phyloP scores from a whole-genome alignment of 768 basidiomycete species.

The Boletales sp. region DNA sequence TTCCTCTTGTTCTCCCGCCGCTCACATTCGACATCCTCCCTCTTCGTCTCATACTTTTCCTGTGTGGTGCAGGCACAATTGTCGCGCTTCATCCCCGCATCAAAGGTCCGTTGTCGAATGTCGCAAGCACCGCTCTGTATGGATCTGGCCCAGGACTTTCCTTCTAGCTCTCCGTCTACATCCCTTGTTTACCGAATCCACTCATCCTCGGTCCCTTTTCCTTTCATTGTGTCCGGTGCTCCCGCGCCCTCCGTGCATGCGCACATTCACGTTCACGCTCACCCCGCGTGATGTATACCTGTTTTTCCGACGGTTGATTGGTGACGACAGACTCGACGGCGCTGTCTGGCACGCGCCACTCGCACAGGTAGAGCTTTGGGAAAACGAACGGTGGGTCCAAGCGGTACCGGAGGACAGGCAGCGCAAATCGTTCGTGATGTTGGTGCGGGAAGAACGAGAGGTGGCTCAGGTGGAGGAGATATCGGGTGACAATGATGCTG shows the following conservation, averaged over 20 bases:
- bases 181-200: neutral
- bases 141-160: constrained; percentile 17
- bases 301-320: constrained; percentile 40
- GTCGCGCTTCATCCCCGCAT: constrained; percentile 10
- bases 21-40: constrained; percentile 42
- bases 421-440: constrained; percentile 1
- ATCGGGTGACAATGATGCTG: too few species aligned
- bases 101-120: neutral
- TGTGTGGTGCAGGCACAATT: constrained; percentile 16
- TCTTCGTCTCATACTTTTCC: constrained; percentile 42
- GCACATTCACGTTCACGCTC: constrained; percentile 13
- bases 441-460: constrained; percentile 3
- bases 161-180: constrained; percentile 1
- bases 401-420: constrained; percentile 5
- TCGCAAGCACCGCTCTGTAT: constrained; percentile 1
- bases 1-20: constrained; percentile 41
- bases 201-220: neutral
- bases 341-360: constrained; percentile 61
- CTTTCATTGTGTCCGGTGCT: too few species aligned
- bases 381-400: constrained; percentile 67
- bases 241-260: neutral
- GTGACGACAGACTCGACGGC: constrained; percentile 66
- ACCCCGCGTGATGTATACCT: constrained; percentile 25
- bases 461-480: too few species aligned
- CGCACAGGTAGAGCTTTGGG: constrained; percentile 70